Percentiles rank a stretch among this genome's conserved stretches.
These are phyloP conservation scores for Alternaria ventricosa DNA, from an alignment of 2,329 filamentous ascomycete genomes.

Conservation along the genomic window DNA sequence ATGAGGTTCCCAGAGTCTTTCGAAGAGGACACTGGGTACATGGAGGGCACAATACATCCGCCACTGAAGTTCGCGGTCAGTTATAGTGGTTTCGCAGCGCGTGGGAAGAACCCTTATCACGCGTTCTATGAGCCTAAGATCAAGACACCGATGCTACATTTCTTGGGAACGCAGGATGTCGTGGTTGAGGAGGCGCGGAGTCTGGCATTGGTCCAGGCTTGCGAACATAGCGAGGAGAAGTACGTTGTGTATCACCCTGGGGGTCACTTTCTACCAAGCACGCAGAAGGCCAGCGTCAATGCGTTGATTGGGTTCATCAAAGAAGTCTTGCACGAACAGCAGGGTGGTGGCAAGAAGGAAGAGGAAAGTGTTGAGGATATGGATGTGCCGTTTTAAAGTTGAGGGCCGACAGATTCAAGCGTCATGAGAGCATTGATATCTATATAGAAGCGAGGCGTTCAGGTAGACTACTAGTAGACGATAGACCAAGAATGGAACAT, in stretches of 20 bases:
- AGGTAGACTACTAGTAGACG: not conserved
- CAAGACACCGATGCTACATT: slow-evolving; percentile 78
- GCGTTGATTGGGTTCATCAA: slow-evolving; percentile 76
- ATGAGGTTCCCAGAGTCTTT: slow-evolving; percentile 61
- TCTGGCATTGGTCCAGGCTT: slow-evolving; percentile 70
- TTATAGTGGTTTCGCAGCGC: slow-evolving; percentile 79
- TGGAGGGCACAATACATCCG: slow-evolving; percentile 53
- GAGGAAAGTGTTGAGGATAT: slow-evolving; percentile 70
- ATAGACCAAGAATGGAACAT: not conserved
- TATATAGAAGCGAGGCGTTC: not conserved
- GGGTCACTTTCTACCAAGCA: slow-evolving; percentile 83
- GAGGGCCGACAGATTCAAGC: not conserved
- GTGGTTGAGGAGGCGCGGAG: slow-evolving; percentile 83
- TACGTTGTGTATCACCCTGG: slow-evolving; percentile 76
- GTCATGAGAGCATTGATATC: not conserved
- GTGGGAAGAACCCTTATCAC: slow-evolving; percentile 63
- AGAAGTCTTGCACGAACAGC: slow-evolving; percentile 54
- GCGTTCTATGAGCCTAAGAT: slow-evolving; percentile 80
- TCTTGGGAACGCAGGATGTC: slow-evolving; percentile 82
- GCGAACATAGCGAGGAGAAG: slow-evolving; percentile 58
- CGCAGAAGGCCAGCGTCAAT: slow-evolving; percentile 80
- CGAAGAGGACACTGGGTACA: slow-evolving; percentile 25
- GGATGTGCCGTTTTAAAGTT: slow-evolving; percentile 68
- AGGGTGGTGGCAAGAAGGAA: slow-evolving; percentile 39
- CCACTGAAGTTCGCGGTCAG: slow-evolving; percentile 73